Conservation (phyloP, 2,329 filamentous ascomycete genomes). For the Fusarium compactum region DNA sequence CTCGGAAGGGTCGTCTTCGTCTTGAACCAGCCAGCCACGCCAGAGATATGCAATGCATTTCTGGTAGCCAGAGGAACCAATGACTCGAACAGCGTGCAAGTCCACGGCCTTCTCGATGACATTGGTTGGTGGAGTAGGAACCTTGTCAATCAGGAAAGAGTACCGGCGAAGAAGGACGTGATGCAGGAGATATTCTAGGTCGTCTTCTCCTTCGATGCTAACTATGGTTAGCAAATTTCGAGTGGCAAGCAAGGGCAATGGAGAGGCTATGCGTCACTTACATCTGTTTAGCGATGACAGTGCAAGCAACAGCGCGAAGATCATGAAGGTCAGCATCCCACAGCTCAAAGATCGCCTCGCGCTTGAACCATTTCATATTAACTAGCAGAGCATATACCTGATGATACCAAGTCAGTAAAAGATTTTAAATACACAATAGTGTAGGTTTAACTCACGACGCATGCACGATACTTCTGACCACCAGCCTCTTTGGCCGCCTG, state of each 20-base stretch:
- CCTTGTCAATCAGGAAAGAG: slow-evolving; percentile 79
- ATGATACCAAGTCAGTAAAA: not conserved
- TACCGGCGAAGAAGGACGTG: slow-evolving; percentile 89
- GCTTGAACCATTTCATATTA: slow-evolving; percentile 78
- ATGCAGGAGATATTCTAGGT: slow-evolving; percentile 82
- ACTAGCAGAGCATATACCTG: slow-evolving; percentile 82
- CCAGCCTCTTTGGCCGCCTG: slow-evolving; percentile 85
- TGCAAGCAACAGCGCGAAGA: slow-evolving; percentile 83
- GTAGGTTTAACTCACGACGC: slow-evolving; percentile 66
- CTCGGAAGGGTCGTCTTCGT: slow-evolving; percentile 87
- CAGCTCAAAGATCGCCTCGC: slow-evolving; percentile 82
- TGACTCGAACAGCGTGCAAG: slow-evolving; percentile 87
- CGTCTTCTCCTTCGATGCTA: slow-evolving; percentile 87
- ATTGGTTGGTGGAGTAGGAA: slow-evolving; percentile 81
- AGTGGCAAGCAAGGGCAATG: not conserved
- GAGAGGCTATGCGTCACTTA: slow-evolving; percentile 48
- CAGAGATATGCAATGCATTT: slow-evolving; percentile 94
- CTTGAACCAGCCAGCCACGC: slow-evolving; percentile 96
- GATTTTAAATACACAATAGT: not conserved
- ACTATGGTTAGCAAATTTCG: not conserved
- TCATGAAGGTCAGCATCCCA: slow-evolving; percentile 92
- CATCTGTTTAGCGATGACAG: slow-evolving; percentile 88
- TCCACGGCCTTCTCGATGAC: slow-evolving; percentile 95
- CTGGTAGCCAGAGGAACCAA: slow-evolving; percentile 93
- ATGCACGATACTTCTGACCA: slow-evolving; percentile 77